phyloP scores from a whole-genome alignment of 495 filamentous ascomycete species.

The Trichoderma parareesei region DNA sequence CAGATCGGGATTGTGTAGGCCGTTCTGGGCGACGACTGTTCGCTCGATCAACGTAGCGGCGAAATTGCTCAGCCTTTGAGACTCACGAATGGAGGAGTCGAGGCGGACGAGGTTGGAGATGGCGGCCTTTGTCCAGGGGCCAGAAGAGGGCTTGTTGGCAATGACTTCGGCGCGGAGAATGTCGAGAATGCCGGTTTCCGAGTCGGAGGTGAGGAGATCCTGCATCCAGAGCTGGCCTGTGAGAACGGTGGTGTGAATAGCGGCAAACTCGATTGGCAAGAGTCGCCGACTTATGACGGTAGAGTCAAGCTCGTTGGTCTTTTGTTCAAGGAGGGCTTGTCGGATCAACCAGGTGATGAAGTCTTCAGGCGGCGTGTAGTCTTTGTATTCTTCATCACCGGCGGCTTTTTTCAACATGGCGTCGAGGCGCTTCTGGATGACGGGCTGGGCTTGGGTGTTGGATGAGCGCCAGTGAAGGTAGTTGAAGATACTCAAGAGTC shows the following conservation, averaged over 20 bases:
- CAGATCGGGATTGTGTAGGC: constrained; percentile 25
- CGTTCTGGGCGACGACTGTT: constrained; percentile 26
- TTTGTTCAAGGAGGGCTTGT: constrained; percentile 23
- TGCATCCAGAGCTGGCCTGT: constrained; percentile 33
- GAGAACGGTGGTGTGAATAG: constrained; percentile 41
- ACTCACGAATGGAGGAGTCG: constrained; percentile 31
- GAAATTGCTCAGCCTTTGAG: constrained; percentile 26
- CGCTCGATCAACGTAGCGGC: constrained; percentile 25
- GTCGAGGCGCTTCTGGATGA: constrained; percentile 23
- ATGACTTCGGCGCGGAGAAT: constrained; percentile 31
- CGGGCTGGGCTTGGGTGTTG: constrained; percentile 17
- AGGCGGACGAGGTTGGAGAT: constrained; percentile 24
- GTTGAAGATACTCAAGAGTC: constrained; percentile 22
- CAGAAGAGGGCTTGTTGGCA: constrained; percentile 20
- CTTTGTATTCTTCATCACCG: constrained; percentile 18
- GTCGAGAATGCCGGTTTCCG: constrained; percentile 20
- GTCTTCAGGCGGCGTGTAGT: constrained; percentile 24
- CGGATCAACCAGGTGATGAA: constrained; percentile 31
- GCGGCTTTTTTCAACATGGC: constrained; percentile 21
- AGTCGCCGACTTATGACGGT: constrained; percentile 27
- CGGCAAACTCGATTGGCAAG: constrained; percentile 34
- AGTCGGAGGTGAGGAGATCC: constrained; percentile 34
- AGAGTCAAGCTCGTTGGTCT: constrained; percentile 16
- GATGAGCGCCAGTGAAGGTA: constrained; percentile 23
- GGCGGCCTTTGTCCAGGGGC: constrained; percentile 32